These are phyloP conservation scores for Paecilomyces dactylethromorphus DNA, from an alignment of 2,329 filamentous ascomycete genomes.

Conservation along the genomic window DNA sequence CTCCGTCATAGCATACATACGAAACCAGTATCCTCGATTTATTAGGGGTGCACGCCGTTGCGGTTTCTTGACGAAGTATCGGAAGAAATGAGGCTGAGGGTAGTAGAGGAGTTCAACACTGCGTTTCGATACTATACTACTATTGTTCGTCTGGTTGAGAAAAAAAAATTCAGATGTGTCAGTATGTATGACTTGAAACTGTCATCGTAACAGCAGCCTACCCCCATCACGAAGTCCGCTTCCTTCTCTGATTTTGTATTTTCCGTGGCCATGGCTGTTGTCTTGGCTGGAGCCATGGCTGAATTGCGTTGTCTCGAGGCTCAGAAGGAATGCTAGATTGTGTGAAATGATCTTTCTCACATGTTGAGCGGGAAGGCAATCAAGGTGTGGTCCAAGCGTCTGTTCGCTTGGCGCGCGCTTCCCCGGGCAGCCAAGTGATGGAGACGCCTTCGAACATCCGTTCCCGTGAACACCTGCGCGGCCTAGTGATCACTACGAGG, in stretches of 20 bases:
- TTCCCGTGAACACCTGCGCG: background rate
- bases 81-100: slow-evolving; percentile 75
- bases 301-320: background rate
- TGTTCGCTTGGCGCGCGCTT: slow-evolving; percentile 23
- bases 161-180: slow-evolving; percentile 4
- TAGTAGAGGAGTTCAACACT: slow-evolving; percentile 89
- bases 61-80: slow-evolving; percentile 79
- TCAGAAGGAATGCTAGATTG: background rate
- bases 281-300: slow-evolving; percentile 2
- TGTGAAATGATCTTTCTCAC: background rate
- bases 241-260: slow-evolving; percentile 31
- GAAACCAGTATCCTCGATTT: slow-evolving; percentile 82
- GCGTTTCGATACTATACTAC: slow-evolving; percentile 85
- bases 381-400: slow-evolving; percentile 35
- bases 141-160: slow-evolving; percentile 66
- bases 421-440: slow-evolving; percentile 3
- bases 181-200: background rate
- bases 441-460: slow-evolving; percentile 1
- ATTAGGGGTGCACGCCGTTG: slow-evolving; percentile 80
- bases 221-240: slow-evolving; percentile 49
- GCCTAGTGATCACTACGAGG: background rate
- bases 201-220: slow-evolving; percentile 23
- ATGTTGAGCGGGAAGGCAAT: slow-evolving; percentile 12
- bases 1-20: slow-evolving; percentile 74
- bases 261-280: slow-evolving; percentile 10